Evolutionary conservation across 169 alveolate species (phyloP).

Genomic region (Plasmodium ovale): DNA sequence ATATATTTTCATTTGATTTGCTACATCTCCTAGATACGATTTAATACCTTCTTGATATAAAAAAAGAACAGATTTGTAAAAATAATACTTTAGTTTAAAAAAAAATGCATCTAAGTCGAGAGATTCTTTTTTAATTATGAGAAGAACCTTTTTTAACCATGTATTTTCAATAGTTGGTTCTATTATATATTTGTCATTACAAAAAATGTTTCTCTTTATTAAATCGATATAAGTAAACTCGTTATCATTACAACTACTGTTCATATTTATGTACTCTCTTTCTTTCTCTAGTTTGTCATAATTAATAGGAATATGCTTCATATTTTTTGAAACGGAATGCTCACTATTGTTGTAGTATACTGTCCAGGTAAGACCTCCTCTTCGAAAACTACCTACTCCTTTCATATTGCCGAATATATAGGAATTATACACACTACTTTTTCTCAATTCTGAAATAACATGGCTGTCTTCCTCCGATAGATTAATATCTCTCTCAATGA

Average conservation of each 20-base stretch:
- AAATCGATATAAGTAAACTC: conserved; percentile 26
- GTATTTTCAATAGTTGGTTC: conserved; percentile 86
- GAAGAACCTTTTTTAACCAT: conserved; percentile 82
- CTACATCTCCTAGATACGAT: conserved; percentile 86
- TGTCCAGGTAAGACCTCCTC: conserved; percentile 85
- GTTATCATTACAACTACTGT: background rate
- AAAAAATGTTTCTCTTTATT: conserved; percentile 41
- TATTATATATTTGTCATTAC: conserved; percentile 48
- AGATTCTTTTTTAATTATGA: conserved; percentile 77
- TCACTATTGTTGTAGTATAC: conserved; percentile 46
- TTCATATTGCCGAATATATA: conserved; percentile 36
- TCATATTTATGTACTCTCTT: background rate
- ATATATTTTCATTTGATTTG: conserved; percentile 87
- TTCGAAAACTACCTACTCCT: conserved; percentile 51
- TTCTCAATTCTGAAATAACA: background rate
- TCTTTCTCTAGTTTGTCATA: conserved; percentile 21
- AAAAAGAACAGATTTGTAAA: conserved; percentile 81
- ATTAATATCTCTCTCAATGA: conserved; percentile 34
- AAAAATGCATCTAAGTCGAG: conserved; percentile 77
- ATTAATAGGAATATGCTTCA: background rate
- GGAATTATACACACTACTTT: background rate
- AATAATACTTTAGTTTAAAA: conserved; percentile 77
- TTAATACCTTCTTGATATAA: conserved; percentile 86
- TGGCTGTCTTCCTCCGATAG: conserved; percentile 25
- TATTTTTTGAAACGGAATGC: background rate